These are phyloP conservation scores for Lobulomyces angularis DNA, from an alignment of 192 early-diverging fungal genomes.

Conservation along the genomic window DNA sequence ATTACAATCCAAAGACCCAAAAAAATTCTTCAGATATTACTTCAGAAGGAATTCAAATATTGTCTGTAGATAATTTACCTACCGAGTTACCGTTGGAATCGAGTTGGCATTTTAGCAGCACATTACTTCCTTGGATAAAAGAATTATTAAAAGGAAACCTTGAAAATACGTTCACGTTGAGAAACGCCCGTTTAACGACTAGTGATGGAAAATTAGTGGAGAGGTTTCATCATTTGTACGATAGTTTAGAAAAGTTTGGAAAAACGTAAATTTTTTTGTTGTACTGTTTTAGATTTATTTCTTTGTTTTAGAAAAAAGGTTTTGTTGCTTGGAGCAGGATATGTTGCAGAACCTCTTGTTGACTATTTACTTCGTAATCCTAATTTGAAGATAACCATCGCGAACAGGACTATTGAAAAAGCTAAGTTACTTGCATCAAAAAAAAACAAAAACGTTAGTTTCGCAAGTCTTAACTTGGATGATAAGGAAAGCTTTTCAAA, in stretches of 20 bases:
- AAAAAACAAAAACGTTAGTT: constrained; percentile 26
- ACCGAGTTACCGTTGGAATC: constrained; percentile 92
- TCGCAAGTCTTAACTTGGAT: constrained; percentile 33
- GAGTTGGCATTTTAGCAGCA: constrained; percentile 80
- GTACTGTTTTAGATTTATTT: too few species aligned
- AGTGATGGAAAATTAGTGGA: constrained; percentile 49
- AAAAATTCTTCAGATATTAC: background rate
- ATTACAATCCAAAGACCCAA: constrained; percentile 77
- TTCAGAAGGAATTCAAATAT: constrained; percentile 76
- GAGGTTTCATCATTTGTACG: constrained; percentile 37
- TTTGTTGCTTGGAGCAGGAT: constrained; percentile 92
- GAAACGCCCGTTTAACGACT: constrained; percentile 65
- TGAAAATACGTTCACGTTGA: constrained; percentile 52
- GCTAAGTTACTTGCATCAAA: constrained; percentile 55
- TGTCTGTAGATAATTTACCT: constrained; percentile 94
- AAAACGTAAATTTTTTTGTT: too few species aligned
- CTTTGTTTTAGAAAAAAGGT: too few species aligned
- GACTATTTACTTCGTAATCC: constrained; percentile 81
- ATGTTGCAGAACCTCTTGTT: constrained; percentile 89
- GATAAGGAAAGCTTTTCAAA: constrained; percentile 9
- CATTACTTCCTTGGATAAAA: constrained; percentile 67
- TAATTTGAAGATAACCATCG: constrained; percentile 82
- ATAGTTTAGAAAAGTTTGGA: constrained; percentile 17
- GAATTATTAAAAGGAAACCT: constrained; percentile 62
- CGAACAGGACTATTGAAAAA: constrained; percentile 62